A percentile compares a stretch with the other conserved stretches of the same genome.
phyloP scores from a whole-genome alignment of 2,329 filamentous ascomycete genomes.

The Aspergillus felis region DNA sequence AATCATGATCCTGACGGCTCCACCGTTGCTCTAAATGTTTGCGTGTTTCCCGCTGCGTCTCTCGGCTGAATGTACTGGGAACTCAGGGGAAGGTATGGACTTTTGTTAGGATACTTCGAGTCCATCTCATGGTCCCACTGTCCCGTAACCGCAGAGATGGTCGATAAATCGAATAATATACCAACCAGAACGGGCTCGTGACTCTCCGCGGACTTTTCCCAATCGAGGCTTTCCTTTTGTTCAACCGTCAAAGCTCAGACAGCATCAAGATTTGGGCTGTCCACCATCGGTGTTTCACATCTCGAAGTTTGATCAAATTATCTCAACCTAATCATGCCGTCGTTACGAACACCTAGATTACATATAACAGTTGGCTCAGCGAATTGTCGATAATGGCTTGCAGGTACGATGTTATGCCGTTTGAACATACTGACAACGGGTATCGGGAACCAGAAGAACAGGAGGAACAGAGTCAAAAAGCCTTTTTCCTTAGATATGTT shows the following conservation, averaged over 20 bases:
- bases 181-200: not conserved
- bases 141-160: no score
- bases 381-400: no score
- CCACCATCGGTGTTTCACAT: conserved; percentile 10
- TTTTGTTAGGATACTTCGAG: not conserved
- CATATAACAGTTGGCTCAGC: no score
- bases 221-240: not conserved
- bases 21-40: not conserved
- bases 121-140: no score
- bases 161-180: no score
- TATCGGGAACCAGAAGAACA: not conserved
- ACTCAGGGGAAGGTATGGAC: not conserved
- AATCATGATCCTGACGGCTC: not conserved
- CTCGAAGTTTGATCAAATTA: conserved; percentile 4
- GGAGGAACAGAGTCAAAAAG: not conserved
- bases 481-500: not conserved
- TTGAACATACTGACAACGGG: no score
- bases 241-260: not conserved
- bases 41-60: no score
- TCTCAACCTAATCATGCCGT: not conserved
- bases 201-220: not conserved
- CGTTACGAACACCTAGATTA: not conserved
- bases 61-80: no score
- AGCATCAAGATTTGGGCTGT: conserved; percentile 3
- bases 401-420: no score